These are phyloP conservation scores for Peronospora farinosa DNA, from an alignment of 352 stramenopile genomes.

Conservation along the genomic window DNA sequence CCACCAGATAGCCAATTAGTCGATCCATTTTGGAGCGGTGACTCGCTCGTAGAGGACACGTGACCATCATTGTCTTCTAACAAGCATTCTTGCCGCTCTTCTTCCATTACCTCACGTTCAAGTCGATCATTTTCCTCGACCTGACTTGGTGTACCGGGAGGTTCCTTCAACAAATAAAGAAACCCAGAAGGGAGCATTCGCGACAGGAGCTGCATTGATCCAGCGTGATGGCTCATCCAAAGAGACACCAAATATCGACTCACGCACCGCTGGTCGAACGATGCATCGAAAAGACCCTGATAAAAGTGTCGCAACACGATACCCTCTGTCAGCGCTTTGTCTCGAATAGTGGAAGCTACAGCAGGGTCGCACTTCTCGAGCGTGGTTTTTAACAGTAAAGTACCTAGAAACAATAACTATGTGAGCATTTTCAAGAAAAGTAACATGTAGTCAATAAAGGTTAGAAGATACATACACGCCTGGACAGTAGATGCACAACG, in stretches of 20 bases:
- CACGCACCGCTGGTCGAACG: conserved; percentile 90
- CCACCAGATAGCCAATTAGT: conserved; percentile 8
- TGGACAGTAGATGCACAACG: conserved; percentile 82
- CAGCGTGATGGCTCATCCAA: conserved; percentile 89
- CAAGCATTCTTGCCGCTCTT: conserved; percentile 33
- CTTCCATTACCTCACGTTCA: conserved; percentile 56
- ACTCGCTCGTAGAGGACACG: conserved; percentile 36
- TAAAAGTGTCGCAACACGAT: conserved; percentile 92
- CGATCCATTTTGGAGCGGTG: conserved; percentile 20
- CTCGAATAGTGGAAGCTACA: conserved; percentile 79
- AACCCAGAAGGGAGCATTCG: conserved; percentile 89
- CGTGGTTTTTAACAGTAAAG: conserved; percentile 89
- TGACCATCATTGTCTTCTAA: conserved; percentile 30
- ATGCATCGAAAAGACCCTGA: conserved; percentile 88
- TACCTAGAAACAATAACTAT: conserved; percentile 35
- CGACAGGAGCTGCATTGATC: conserved; percentile 85
- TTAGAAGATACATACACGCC: conserved; percentile 44
- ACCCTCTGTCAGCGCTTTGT: conserved; percentile 88
- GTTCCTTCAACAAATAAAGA: conserved; percentile 84
- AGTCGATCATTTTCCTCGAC: conserved; percentile 83
- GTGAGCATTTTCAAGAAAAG: not conserved
- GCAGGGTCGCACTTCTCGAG: conserved; percentile 82
- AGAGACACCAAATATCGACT: conserved; percentile 92
- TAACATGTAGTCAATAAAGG: not conserved
- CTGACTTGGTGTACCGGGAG: conserved; percentile 66